Evolutionary conservation across 1,284 basidiomycete genomes (phyloP).

Genomic region (Amylostereum chailletii): DNA sequence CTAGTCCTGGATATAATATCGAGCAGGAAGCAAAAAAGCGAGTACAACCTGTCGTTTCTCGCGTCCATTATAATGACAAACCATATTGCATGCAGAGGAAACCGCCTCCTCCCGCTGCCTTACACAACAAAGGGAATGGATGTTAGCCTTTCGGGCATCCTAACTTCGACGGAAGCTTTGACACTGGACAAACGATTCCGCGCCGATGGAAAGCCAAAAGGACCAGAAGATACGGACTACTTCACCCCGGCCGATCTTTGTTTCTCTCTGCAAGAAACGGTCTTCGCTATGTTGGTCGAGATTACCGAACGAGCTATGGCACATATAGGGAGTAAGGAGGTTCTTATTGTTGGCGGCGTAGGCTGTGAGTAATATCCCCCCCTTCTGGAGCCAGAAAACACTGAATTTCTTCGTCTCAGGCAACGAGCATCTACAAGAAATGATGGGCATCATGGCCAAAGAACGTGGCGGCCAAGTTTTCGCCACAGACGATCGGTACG

Average conservation of each 20-base stretch:
- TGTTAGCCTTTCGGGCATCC: constrained; percentile 87
- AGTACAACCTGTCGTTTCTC: constrained; percentile 13
- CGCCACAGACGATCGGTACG: constrained; percentile 91
- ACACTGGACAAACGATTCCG: constrained; percentile 74
- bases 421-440: constrained; percentile 89
- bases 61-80: not conserved
- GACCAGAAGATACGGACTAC: constrained; percentile 50
- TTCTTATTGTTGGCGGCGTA: constrained; percentile 96
- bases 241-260: constrained; percentile 94
- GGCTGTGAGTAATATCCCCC: constrained; percentile 63
- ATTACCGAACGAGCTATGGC: constrained; percentile 99
- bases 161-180: constrained; percentile 85
- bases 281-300: constrained; percentile 98
- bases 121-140: constrained; percentile 99
- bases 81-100: constrained; percentile 44
- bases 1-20: constrained; percentile 97
- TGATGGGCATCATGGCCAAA: constrained; percentile 97
- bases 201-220: constrained; percentile 25
- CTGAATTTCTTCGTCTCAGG: constrained; percentile 36
- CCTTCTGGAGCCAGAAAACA: not conserved
- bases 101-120: constrained; percentile 74
- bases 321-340: constrained; percentile 93
- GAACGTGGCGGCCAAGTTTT: constrained; percentile 90
- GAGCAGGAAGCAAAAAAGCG: constrained; percentile 92
- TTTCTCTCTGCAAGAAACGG: constrained; percentile 94